These are phyloP conservation scores for Fragilaria crotonensis DNA, from an alignment of 108 stramenopile genomes.

Conservation along the genomic window DNA sequence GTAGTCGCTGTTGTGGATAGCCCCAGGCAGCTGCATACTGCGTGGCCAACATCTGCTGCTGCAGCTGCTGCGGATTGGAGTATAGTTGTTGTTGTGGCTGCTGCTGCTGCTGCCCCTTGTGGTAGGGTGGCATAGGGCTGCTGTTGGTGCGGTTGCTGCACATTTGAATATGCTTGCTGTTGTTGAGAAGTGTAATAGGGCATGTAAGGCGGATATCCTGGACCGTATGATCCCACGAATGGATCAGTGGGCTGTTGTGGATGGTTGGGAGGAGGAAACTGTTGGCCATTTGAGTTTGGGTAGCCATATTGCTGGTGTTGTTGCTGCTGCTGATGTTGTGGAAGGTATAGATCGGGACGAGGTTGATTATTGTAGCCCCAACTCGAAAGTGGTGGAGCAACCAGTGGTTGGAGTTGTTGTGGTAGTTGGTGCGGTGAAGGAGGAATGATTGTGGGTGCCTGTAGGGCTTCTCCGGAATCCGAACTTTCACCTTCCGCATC, in stretches of 20 bases:
- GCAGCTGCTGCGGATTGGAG: conserved; percentile 30
- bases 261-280: too few relatives aligned
- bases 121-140: conserved; percentile 7
- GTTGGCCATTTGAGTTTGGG: too few relatives aligned
- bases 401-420: too few relatives aligned
- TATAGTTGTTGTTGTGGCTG: conserved; percentile 6
- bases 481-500: conserved; percentile 49
- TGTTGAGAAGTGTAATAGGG: too few relatives aligned
- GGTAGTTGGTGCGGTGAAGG: background rate
- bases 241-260: too few relatives aligned
- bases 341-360: background rate
- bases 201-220: too few relatives aligned
- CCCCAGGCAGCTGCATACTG: conserved; percentile 33
- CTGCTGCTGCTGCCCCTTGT: conserved; percentile 10
- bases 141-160: background rate
- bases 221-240: too few relatives aligned
- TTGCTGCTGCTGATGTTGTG: conserved; percentile 22
- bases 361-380: conserved; percentile 5
- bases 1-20: conserved; percentile 21
- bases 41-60: conserved; percentile 17
- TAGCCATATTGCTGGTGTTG: too few relatives aligned
- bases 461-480: conserved; percentile 1
- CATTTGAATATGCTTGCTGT: conserved; percentile 6
- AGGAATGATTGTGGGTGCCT: background rate
- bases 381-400: too few relatives aligned